Percentiles rank a stretch among this genome's conserved stretches.
Evolutionary conservation across 495 filamentous ascomycete genomes (phyloP).

Genomic region (Aspergillus carlsbadensis): DNA sequence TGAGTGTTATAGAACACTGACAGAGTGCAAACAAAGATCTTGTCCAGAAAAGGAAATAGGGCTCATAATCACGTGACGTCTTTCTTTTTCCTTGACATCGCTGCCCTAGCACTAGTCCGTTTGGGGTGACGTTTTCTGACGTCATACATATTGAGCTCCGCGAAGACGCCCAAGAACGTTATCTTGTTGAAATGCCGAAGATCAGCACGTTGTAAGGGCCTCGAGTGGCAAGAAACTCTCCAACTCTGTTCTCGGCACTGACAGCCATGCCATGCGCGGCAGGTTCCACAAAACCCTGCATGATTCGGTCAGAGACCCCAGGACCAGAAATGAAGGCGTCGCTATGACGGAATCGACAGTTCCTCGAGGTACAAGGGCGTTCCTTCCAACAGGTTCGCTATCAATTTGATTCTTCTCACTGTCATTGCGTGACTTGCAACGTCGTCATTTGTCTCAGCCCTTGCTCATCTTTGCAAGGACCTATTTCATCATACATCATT

Average conservation of each 20-base stretch:
- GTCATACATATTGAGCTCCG: slow-evolving; percentile 1
- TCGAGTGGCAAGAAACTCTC: neutral
- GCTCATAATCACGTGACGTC: slow-evolving; percentile 14
- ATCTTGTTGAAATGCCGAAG: neutral
- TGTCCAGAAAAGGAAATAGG: neutral
- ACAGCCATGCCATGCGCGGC: neutral
- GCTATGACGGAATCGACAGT: slow-evolving; percentile 21
- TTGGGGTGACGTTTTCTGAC: neutral
- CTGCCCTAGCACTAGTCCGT: slow-evolving; percentile 14
- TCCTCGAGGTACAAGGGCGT: slow-evolving; percentile 1
- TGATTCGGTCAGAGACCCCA: slow-evolving; percentile 13
- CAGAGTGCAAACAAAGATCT: neutral
- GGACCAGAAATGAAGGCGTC: slow-evolving; percentile 17
- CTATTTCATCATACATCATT: slow-evolving; percentile 10
- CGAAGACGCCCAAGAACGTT: neutral
- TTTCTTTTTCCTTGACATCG: neutral
- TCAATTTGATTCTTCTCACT: neutral
- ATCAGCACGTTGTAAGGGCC: neutral
- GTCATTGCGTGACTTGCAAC: neutral
- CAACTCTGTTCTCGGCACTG: neutral
- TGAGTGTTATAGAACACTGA: neutral
- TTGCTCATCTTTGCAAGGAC: neutral
- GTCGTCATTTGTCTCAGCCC: slow-evolving; percentile 6
- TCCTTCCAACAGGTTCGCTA: too few species aligned
- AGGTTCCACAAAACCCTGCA: slow-evolving; percentile 6